These are phyloP conservation scores for Spergularia bocconei DNA, from an alignment of 148 eudicot species.

Conservation along the genomic window DNA sequence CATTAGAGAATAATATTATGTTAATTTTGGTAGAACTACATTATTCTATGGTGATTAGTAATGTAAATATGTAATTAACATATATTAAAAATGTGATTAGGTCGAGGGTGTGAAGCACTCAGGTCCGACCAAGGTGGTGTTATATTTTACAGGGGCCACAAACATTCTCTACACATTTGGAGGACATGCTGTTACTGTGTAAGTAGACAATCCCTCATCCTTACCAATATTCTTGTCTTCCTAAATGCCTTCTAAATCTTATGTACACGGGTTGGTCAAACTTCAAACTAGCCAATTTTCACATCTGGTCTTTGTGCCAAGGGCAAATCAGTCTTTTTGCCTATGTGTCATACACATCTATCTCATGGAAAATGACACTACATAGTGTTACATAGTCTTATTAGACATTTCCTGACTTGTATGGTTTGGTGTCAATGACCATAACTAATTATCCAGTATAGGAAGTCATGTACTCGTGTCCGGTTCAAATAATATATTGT, in stretches of 20 bases:
- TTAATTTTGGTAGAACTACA: neutral
- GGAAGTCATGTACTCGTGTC: too few species aligned
- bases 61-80: too few species aligned
- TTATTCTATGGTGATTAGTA: neutral
- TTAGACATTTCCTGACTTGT: constrained; percentile 26
- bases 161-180: constrained; percentile 96
- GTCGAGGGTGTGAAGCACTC: constrained; percentile 82
- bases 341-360: neutral
- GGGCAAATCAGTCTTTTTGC: constrained; percentile 24
- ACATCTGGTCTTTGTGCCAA: constrained; percentile 8
- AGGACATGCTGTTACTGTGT: constrained; percentile 98
- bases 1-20: neutral
- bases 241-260: neutral
- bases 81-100: constrained; percentile 28
- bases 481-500: too few species aligned
- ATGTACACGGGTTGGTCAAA: constrained; percentile 11
- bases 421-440: constrained; percentile 17
- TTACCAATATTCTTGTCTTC: constrained; percentile 28
- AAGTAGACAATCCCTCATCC: constrained; percentile 38
- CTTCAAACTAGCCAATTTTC: neutral
- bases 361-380: constrained; percentile 17
- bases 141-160: constrained; percentile 94
- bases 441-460: neutral
- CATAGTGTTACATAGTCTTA: constrained; percentile 8
- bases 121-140: constrained; percentile 72